phyloP scores from a whole-genome alignment of 192 early-diverging fungal species.

The Backusella luteola region DNA sequence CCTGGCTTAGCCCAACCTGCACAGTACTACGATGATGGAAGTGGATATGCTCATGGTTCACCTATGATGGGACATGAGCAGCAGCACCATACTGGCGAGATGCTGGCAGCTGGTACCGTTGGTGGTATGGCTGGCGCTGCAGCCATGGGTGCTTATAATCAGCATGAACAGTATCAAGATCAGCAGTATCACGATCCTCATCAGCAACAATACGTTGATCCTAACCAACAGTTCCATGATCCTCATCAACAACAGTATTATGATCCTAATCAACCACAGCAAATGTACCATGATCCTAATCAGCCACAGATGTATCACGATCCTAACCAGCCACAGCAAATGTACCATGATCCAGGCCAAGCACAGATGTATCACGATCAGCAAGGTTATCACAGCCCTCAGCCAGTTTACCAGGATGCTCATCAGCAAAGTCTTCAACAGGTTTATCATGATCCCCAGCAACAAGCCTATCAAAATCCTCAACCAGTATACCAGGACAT shows the following conservation, averaged over 20 bases:
- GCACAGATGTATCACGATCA: constrained; percentile 10
- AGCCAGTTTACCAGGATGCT: background rate
- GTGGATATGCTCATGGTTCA: background rate
- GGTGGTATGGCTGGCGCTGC: background rate
- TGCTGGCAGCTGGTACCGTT: background rate
- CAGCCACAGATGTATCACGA: constrained; percentile 8
- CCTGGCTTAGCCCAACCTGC: background rate
- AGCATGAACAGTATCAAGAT: constrained; percentile 7
- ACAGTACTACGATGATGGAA: constrained; percentile 9
- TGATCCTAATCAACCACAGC: background rate
- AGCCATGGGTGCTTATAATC: background rate
- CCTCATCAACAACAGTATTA: background rate
- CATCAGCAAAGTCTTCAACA: background rate
- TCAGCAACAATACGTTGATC: background rate
- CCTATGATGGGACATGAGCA: background rate
- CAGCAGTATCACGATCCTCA: background rate
- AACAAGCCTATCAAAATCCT: background rate
- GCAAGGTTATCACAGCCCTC: background rate
- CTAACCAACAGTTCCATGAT: background rate
- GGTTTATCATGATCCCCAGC: background rate
- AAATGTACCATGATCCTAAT: constrained; percentile 10
- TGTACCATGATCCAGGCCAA: constrained; percentile 1
- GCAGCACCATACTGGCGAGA: background rate
- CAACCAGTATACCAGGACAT: background rate
- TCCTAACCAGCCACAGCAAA: background rate